Percentiles rank a stretch among this genome's conserved stretches.
These are phyloP conservation scores for Lactarius quietus DNA, from an alignment of 768 basidiomycete genomes.

Conservation along the genomic window DNA sequence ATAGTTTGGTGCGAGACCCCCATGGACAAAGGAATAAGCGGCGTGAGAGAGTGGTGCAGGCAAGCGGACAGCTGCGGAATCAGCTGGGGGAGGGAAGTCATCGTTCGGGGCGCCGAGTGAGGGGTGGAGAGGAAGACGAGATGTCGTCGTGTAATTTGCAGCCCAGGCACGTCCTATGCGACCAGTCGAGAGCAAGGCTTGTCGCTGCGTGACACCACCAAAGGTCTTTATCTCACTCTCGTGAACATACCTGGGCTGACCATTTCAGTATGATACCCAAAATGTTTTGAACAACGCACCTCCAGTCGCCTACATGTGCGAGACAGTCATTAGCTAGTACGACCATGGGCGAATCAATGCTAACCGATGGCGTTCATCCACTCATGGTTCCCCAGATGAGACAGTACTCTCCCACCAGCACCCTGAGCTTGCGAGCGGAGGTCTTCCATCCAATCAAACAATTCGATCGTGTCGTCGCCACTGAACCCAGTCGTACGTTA, in stretches of 20 bases:
- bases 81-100: constrained; percentile 44
- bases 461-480: constrained; percentile 83
- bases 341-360: constrained; percentile 14
- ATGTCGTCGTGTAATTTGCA: constrained; percentile 75
- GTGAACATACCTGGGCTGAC: constrained; percentile 68
- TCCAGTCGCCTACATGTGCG: constrained; percentile 69
- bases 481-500: constrained; percentile 37
- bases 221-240: constrained; percentile 80
- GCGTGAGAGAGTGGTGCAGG: constrained; percentile 59
- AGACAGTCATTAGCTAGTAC: constrained; percentile 11
- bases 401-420: constrained; percentile 69
- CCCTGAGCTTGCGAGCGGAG: constrained; percentile 70
- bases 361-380: constrained; percentile 87
- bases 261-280: neutral
- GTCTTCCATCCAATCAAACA: constrained; percentile 82
- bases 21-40: constrained; percentile 91
- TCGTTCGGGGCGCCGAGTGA: constrained; percentile 65
- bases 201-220: constrained; percentile 64
- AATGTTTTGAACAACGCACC: constrained; percentile 40
- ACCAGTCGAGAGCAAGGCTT: constrained; percentile 70
- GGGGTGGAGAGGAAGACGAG: constrained; percentile 77
- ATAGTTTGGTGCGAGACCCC: constrained; percentile 80
- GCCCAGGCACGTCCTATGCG: constrained; percentile 82
- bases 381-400: constrained; percentile 92
- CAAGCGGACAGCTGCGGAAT: constrained; percentile 26